These are phyloP conservation scores for Phytophthora ohioensis DNA, from an alignment of 352 stramenopile genomes.

Conservation along the genomic window DNA sequence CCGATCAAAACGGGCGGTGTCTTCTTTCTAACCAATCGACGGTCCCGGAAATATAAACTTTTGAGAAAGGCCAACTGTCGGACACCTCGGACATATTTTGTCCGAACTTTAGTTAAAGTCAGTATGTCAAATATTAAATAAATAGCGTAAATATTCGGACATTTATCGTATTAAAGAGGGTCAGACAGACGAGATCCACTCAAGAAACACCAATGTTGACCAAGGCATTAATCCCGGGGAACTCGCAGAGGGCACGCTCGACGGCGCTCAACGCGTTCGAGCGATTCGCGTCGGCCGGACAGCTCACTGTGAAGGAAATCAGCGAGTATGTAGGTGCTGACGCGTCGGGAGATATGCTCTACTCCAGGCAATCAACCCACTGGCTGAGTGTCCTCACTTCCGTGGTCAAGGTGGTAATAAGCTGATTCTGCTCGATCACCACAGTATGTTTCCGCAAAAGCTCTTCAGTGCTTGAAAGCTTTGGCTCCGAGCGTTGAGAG, in stretches of 20 bases:
- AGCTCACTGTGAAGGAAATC: neutral
- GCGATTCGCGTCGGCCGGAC: neutral
- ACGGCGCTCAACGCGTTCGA: slow-evolving; percentile 14
- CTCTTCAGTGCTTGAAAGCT: too few species aligned
- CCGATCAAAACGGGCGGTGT: neutral
- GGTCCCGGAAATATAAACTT: neutral
- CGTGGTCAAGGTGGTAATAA: too few species aligned
- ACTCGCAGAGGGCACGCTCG: slow-evolving; percentile 1
- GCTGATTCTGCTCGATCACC: too few species aligned
- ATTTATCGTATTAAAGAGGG: neutral
- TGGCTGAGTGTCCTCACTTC: too few species aligned
- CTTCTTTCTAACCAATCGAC: too few species aligned
- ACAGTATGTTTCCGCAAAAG: too few species aligned
- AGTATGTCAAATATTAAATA: neutral
- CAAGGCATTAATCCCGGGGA: slow-evolving; percentile 6
- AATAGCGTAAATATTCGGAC: neutral
- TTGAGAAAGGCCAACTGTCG: neutral
- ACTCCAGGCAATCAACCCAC: neutral
- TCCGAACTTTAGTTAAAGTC: neutral
- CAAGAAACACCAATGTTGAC: slow-evolving; percentile 1
- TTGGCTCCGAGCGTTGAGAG: neutral
- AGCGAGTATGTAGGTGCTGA: neutral
- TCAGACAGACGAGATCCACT: slow-evolving; percentile 1
- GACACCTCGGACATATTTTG: slow-evolving; percentile 12
- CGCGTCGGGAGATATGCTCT: neutral